A percentile compares a stretch with the other conserved stretches of the same genome.
phyloP scores from a whole-genome alignment of 2,329 filamentous ascomycete genomes.

The Colletotrichum sojae region DNA sequence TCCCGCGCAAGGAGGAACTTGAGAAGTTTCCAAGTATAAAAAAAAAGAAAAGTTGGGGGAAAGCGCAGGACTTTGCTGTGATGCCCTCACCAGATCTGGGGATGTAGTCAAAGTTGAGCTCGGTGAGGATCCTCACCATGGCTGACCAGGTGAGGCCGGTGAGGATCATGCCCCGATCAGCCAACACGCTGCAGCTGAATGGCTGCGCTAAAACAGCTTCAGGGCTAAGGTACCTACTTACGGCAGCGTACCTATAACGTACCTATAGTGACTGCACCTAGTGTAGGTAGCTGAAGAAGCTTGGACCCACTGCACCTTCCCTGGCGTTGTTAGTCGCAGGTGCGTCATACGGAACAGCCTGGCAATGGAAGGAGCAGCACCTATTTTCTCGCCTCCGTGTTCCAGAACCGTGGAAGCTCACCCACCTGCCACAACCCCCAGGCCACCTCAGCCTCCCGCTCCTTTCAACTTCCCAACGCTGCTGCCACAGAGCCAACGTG shows the following conservation, averaged over 20 bases:
- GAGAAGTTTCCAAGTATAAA: too few relatives aligned
- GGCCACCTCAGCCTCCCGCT: conserved; percentile 16
- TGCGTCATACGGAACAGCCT: background rate
- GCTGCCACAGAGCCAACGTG: conserved; percentile 16
- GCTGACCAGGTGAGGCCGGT: background rate
- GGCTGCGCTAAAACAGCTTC: background rate
- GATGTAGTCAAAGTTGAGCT: background rate
- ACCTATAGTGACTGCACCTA: too few relatives aligned
- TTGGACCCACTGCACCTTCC: background rate
- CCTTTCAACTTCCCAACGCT: conserved; percentile 19
- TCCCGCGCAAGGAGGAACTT: too few relatives aligned
- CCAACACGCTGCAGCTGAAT: background rate
- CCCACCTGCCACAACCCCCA: conserved; percentile 11
- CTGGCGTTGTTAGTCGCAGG: background rate
- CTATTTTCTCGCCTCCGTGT: background rate
- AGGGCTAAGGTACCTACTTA: background rate
- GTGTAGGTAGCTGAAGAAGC: background rate
- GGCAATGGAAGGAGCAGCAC: background rate
- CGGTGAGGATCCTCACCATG: background rate
- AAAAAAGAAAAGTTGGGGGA: too few relatives aligned
- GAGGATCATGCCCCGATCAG: background rate
- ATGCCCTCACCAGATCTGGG: too few relatives aligned
- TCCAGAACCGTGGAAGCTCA: conserved; percentile 1
- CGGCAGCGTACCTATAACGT: too few relatives aligned
- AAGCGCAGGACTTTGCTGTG: too few relatives aligned